Base-by-base conservation (phyloP, 768 basidiomycete genomes). In the Russula olivacea region DNA sequence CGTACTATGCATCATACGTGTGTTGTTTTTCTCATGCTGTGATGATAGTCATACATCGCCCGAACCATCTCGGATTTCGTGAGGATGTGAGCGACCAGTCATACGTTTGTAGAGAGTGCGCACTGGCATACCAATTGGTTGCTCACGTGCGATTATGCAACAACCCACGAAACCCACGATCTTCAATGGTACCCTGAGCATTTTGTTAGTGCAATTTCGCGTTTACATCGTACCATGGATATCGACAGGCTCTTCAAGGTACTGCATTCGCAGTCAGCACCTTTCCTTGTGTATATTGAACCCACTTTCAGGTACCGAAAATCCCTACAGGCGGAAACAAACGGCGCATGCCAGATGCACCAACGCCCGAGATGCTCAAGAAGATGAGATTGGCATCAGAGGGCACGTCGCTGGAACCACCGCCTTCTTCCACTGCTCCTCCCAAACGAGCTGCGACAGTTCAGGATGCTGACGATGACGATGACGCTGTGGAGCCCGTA, bases 311-410 rank as follows among this genome's bases (percentile, higher is more conserved):
- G 89, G 80, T 85, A 12, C 86, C 87, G 19, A 88, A 86, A 74
- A 77, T 89, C 55, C 85, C 88, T 4, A 69, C 74, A 1, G 77
- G 84, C 15, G 80, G 83, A 48, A 83, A 78, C 68, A 93, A 92
- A 73, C 77, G 91, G 59, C 89, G 84, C 69, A 78, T 91, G 74
- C 84, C 86, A 9, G 87, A 89, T 69, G 84, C 83, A 66, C 91
- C 89, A 30, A 84, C 87, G 2, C 83, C 85, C 2, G 90, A 91
- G n/a, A 81, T 90, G 79, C 77, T 93, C 61, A 93, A 92, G 76
- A 88, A 83, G 73, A 82, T 92, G 80, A 83, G 77, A 69, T 70
- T 87, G 72, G 86, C 89, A 43, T 69, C 59, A 2, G 68, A 67
- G 45, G 49, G 66, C 14, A 61, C 66, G 12, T 63, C 66, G 36